Conservation (phyloP, 345 rosid species). For the Fremontodendron californicum region DNA sequence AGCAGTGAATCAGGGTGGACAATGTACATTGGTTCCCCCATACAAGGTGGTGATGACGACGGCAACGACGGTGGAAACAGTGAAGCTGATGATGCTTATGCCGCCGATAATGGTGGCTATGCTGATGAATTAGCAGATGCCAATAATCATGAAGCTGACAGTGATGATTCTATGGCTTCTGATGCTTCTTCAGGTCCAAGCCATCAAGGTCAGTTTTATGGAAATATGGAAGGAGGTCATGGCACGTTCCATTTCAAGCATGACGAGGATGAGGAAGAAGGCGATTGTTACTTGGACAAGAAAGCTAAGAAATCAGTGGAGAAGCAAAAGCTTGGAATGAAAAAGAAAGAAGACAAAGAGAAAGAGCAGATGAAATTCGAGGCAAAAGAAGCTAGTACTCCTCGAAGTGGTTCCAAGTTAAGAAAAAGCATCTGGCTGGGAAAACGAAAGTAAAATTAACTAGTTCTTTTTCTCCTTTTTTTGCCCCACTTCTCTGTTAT, state of each 20-base stretch:
- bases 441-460: slow-evolving; percentile 17
- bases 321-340: slow-evolving; percentile 4
- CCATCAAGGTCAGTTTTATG: slow-evolving; percentile 15
- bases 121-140: slow-evolving; percentile 19
- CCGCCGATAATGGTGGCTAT: slow-evolving; percentile 9
- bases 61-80: not conserved
- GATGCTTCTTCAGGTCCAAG: slow-evolving; percentile 69
- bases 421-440: slow-evolving; percentile 34
- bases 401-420: slow-evolving; percentile 34
- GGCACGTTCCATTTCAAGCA: not conserved
- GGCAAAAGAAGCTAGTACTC: slow-evolving; percentile 9
- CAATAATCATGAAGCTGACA: slow-evolving; percentile 11
- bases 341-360: slow-evolving; percentile 17
- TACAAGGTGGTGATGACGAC: slow-evolving; percentile 17
- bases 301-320: slow-evolving; percentile 10
- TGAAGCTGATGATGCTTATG: not conserved
- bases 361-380: slow-evolving; percentile 8
- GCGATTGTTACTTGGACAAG: not conserved
- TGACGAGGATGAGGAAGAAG: slow-evolving; percentile 1
- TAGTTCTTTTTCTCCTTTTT: not conserved
- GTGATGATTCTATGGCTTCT: slow-evolving; percentile 62
- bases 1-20: slow-evolving; percentile 75
- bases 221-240: not conserved
- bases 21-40: slow-evolving; percentile 56
- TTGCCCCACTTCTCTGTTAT: not conserved